Evolutionary conservation across 805 yeast species (phyloP).

Genomic region (Saccharomycopsis sp.): DNA sequence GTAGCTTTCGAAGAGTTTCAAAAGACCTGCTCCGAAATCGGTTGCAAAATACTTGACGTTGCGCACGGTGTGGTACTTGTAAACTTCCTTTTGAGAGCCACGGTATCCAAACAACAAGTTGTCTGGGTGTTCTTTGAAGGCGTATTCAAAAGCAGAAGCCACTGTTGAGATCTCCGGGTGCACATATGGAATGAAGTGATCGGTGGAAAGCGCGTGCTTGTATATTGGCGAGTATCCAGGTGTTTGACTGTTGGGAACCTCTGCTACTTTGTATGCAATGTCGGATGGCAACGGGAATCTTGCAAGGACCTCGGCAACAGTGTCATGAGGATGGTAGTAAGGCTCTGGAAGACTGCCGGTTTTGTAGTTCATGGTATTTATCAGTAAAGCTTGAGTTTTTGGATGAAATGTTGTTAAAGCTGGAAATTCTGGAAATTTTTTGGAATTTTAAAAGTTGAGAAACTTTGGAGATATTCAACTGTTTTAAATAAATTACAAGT

Average conservation of each 20-base stretch:
- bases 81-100: constrained; percentile 16
- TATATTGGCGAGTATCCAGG: constrained; percentile 45
- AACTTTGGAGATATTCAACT: not conserved
- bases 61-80: constrained; percentile 21
- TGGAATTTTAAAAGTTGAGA: not conserved
- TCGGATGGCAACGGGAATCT: not conserved
- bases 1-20: constrained; percentile 22
- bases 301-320: not conserved
- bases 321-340: not conserved
- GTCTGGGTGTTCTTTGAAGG: constrained; percentile 23
- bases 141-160: constrained; percentile 26
- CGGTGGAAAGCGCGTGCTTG: constrained; percentile 34
- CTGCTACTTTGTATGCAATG: constrained; percentile 4
- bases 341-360: not conserved
- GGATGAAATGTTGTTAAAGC: not conserved
- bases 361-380: not conserved
- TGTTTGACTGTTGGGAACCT: constrained; percentile 25
- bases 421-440: not conserved
- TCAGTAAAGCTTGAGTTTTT: not conserved
- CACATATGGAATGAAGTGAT: constrained; percentile 19
- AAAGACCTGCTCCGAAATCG: constrained; percentile 23
- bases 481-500: too few species aligned
- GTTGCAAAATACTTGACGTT: constrained; percentile 17
- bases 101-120: constrained; percentile 26
- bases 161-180: constrained; percentile 32